Evolutionary conservation across 345 rosid genomes (phyloP).

Genomic region (Hibiscus mutabilis): DNA sequence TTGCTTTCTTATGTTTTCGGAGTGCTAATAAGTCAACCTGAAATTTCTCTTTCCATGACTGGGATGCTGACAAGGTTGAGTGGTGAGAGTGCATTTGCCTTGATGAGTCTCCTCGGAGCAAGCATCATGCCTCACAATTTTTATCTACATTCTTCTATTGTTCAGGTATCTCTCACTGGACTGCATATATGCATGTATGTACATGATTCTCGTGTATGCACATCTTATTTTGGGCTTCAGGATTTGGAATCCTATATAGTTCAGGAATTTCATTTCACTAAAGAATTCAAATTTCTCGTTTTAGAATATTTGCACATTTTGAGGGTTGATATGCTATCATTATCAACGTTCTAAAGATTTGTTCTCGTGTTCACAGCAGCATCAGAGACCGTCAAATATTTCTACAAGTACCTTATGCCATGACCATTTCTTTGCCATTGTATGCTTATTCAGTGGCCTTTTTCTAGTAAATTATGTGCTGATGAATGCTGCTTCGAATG

Average conservation of each 20-base stretch:
- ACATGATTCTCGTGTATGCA: too few relatives aligned
- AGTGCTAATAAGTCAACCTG: slow-evolving; percentile 73
- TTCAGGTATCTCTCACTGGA: slow-evolving; percentile 40
- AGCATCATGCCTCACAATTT: slow-evolving; percentile 92
- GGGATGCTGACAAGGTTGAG: slow-evolving; percentile 51
- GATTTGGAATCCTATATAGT: too few relatives aligned
- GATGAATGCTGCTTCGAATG: slow-evolving; percentile 77
- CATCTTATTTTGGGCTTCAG: too few relatives aligned
- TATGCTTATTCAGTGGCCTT: slow-evolving; percentile 67
- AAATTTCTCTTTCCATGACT: slow-evolving; percentile 52
- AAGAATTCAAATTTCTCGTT: not conserved
- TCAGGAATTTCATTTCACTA: not conserved
- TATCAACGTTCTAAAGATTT: slow-evolving; percentile 13
- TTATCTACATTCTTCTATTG: slow-evolving; percentile 89
- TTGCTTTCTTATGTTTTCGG: slow-evolving; percentile 59
- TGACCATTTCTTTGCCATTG: slow-evolving; percentile 64
- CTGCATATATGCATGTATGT: too few relatives aligned
- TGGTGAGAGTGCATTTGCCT: slow-evolving; percentile 64
- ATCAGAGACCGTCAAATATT: slow-evolving; percentile 32
- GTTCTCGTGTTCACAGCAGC: slow-evolving; percentile 36
- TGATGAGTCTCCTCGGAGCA: slow-evolving; percentile 99
- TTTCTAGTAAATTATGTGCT: slow-evolving; percentile 64
- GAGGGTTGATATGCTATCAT: not conserved
- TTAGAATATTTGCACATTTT: not conserved
- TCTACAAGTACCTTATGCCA: slow-evolving; percentile 59